Conservation (phyloP, 176 grass and related monocot genomes). For the Puya raimondii region DNA sequence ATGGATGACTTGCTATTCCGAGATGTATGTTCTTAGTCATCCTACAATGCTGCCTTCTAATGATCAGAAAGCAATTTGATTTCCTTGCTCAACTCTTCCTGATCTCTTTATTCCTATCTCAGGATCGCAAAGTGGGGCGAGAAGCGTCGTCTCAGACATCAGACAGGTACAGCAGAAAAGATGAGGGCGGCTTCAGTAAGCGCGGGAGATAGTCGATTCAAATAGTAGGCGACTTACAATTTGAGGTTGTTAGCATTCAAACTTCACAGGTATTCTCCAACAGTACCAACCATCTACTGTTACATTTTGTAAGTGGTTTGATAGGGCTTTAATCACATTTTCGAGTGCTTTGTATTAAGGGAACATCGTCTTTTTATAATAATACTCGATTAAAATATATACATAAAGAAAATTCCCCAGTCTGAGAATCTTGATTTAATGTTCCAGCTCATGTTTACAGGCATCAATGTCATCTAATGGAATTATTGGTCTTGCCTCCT, state of each 20-base stretch:
- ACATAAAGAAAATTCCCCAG: not conserved
- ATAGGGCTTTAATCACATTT: conserved; percentile 5
- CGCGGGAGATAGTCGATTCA: conserved; percentile 30
- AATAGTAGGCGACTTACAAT: not conserved
- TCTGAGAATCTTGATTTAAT: not conserved
- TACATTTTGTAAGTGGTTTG: not conserved
- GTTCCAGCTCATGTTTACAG: not conserved
- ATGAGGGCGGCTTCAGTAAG: conserved; percentile 49
- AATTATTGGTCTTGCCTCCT: not conserved
- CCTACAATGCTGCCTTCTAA: not conserved
- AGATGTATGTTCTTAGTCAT: conserved; percentile 33
- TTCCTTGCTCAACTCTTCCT: not conserved
- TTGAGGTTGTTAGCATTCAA: conserved; percentile 27
- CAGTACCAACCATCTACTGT: conserved; percentile 13
- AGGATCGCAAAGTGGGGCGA: conserved; percentile 58
- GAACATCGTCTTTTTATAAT: conserved; percentile 33
- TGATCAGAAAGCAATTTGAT: not conserved
- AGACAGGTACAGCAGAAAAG: conserved; percentile 29
- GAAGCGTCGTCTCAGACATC: conserved; percentile 33
- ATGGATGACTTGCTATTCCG: conserved; percentile 51
- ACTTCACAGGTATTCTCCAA: conserved; percentile 28
- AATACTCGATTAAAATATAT: conserved; percentile 17
- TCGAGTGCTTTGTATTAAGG: conserved; percentile 27
- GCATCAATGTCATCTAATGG: not conserved
- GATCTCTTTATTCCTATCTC: conserved; percentile 14